A percentile compares a stretch with the other conserved stretches of the same genome.
phyloP scores from a whole-genome alignment of 352 stramenopile species.

The Globisporangium okanoganense region DNA sequence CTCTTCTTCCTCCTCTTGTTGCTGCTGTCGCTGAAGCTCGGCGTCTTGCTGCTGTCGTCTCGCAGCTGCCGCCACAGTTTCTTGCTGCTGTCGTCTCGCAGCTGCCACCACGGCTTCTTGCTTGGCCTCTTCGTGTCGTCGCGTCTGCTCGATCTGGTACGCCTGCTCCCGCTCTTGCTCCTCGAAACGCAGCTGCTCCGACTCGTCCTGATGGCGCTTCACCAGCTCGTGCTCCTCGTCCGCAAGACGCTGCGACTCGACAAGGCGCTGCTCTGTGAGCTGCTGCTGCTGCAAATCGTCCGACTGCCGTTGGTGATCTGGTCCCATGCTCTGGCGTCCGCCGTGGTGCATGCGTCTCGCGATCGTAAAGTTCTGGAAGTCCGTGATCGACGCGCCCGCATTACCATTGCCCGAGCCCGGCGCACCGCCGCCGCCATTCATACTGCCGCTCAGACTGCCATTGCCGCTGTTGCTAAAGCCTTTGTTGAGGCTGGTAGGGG shows the following conservation, averaged over 20 bases:
- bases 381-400: constrained; percentile 36
- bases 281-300: constrained; percentile 21
- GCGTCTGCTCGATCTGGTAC: constrained; percentile 16
- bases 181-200: constrained; percentile 10
- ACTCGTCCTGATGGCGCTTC: constrained; percentile 1
- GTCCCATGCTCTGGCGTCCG: constrained; percentile 42
- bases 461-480: not conserved
- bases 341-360: constrained; percentile 30
- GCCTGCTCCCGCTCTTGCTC: constrained; percentile 12
- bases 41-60: constrained; percentile 3
- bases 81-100: constrained; percentile 1
- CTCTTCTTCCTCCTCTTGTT: constrained; percentile 1
- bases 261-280: constrained; percentile 20
- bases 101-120: constrained; percentile 14
- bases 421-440: not conserved
- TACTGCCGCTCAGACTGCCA: not conserved
- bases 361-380: constrained; percentile 81
- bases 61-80: constrained; percentile 12
- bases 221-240: constrained; percentile 18
- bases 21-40: not conserved
- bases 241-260: constrained; percentile 22
- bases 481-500: constrained; percentile 4
- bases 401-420: not conserved
- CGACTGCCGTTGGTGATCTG: constrained; percentile 30
- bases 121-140: constrained; percentile 21